Percentiles rank a stretch among this genome's conserved stretches.
These are phyloP conservation scores for Beauveria varroae DNA, from an alignment of 2,329 filamentous ascomycete species.

Conservation along the genomic window DNA sequence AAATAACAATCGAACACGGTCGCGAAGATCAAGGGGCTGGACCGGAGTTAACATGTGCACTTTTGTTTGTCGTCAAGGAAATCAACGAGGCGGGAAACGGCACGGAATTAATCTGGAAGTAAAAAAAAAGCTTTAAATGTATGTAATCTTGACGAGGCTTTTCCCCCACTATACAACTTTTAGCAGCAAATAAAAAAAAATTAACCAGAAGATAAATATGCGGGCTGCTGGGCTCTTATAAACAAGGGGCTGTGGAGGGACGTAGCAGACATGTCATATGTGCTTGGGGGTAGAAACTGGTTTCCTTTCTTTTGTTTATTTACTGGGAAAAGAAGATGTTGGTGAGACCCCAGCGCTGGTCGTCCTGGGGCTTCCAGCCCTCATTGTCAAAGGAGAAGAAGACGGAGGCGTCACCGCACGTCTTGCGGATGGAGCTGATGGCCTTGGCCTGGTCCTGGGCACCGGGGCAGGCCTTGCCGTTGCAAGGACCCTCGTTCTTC, in stretches of 20 bases:
- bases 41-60: too few relatives aligned
- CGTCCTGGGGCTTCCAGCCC: conserved; percentile 67
- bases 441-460: conserved; percentile 59
- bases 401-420: conserved; percentile 60
- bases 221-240: conserved; percentile 7
- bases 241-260: not conserved
- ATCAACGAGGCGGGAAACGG: too few relatives aligned
- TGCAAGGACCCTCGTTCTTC: conserved; percentile 63
- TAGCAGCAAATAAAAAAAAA: not conserved
- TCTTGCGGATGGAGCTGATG: conserved; percentile 60
- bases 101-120: not conserved
- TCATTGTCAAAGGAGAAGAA: conserved; percentile 81
- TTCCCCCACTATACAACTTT: not conserved
- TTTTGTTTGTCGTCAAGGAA: too few relatives aligned
- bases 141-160: conserved; percentile 7
- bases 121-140: conserved; percentile 3
- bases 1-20: too few relatives aligned
- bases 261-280: conserved; percentile 5
- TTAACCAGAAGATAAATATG: not conserved
- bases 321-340: conserved; percentile 13
- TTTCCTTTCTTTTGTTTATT: conserved; percentile 3
- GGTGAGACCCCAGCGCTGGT: conserved; percentile 62
- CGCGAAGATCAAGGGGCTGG: too few relatives aligned
- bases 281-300: not conserved
- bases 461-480: conserved; percentile 67